Evolutionary conservation across 2,329 filamentous ascomycete species (phyloP).

Genomic region (Aspergillus sp.): DNA sequence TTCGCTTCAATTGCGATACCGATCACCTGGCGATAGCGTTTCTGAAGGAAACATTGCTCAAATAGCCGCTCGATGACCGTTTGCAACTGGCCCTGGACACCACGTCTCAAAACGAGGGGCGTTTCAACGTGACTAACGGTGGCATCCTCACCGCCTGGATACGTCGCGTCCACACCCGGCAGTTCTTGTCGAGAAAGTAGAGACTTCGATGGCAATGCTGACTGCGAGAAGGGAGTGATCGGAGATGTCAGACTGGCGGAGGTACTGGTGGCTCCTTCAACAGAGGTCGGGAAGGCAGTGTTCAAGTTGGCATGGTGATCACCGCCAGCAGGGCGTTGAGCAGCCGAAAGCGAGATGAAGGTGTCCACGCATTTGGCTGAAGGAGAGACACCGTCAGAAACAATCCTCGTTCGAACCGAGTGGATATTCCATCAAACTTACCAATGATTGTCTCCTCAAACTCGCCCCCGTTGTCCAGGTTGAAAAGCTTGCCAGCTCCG

Average conservation of each 20-base stretch:
- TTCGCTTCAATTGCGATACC: conserved; percentile 95
- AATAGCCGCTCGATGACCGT: conserved; percentile 85
- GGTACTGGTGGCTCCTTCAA: conserved; percentile 64
- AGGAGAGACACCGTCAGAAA: conserved; percentile 1
- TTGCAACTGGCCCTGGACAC: conserved; percentile 77
- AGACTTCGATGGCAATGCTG: conserved; percentile 88
- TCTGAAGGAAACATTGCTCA: conserved; percentile 80
- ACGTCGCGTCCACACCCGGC: conserved; percentile 56
- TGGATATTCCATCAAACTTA: conserved; percentile 33
- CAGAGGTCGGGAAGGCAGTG: conserved; percentile 71
- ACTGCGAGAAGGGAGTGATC: conserved; percentile 93
- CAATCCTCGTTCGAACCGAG: conserved; percentile 4
- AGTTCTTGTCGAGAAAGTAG: conserved; percentile 80
- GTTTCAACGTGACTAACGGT: conserved; percentile 55
- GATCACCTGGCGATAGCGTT: conserved; percentile 91
- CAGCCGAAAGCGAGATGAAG: conserved; percentile 79
- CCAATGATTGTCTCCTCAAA: conserved; percentile 98
- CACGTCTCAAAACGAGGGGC: conserved; percentile 67
- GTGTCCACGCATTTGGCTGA: conserved; percentile 91
- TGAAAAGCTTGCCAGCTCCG: conserved; percentile 90
- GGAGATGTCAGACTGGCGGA: conserved; percentile 74
- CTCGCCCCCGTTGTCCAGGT: conserved; percentile 85
- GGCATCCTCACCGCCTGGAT: conserved; percentile 57
- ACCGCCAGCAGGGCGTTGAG: conserved; percentile 52
- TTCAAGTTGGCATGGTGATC: conserved; percentile 67